A percentile compares a stretch with the other conserved stretches of the same genome.
Conservation (phyloP, 2,329 filamentous ascomycete genomes). For the Aureobasidium sp. region DNA sequence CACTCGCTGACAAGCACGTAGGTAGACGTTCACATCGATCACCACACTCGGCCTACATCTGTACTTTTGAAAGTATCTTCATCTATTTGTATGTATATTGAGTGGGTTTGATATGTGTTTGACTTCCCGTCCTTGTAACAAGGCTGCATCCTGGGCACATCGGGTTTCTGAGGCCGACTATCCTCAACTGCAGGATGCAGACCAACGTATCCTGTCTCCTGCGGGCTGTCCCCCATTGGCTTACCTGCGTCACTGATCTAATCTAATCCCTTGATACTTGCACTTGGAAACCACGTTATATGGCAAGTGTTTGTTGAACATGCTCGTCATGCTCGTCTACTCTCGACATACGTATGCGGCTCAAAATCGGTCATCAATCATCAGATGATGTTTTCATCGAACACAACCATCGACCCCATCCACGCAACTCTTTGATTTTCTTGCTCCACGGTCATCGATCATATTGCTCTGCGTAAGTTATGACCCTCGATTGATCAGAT, state of each 20-base stretch:
- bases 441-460: neutral
- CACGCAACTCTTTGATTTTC: neutral
- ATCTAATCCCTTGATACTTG: neutral
- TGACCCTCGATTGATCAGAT: neutral
- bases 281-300: neutral
- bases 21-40: neutral
- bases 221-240: neutral
- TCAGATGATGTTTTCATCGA: neutral
- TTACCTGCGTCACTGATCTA: neutral
- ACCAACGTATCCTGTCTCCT: neutral
- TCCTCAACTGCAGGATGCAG: neutral
- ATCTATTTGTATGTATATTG: neutral
- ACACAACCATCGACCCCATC: neutral
- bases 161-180: neutral
- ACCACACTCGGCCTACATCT: neutral
- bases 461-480: neutral
- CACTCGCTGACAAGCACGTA: neutral
- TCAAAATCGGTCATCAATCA: neutral
- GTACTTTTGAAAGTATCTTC: neutral
- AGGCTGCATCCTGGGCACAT: neutral
- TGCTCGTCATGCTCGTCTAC: neutral
- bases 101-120: neutral
- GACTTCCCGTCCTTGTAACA: neutral
- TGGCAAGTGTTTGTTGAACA: neutral
- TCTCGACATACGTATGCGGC: constrained; percentile 1